Base-by-base conservation (phyloP, 179 eudicot genomes). In the Amaranthus tricolor region DNA sequence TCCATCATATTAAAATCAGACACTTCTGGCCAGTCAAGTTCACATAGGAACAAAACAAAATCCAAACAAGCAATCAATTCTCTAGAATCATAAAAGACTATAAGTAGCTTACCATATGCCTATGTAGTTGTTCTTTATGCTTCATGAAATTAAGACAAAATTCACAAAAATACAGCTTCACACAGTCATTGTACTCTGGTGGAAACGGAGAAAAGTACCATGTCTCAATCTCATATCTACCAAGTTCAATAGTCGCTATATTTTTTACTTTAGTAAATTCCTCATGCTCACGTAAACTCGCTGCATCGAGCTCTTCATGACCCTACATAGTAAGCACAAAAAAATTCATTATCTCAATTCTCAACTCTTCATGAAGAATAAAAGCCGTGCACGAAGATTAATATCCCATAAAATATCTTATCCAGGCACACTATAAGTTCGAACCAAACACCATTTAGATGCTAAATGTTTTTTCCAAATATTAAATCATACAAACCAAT, bases 201-300 rank as follows among this genome's bases (percentile, higher is more conserved):
- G 97, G 98, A 75, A 94, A 94, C 45, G 98, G 98, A 72, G 98
- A 94, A 85, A 94, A 94, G 84, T 94, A 94, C 98, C 98, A 94
- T 21, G 98, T 94, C 96, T 92, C 98, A 77, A 94, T 94, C 86
- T 94, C 98, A 76, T 92, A 94, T 85, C 88, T 89, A 45, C 98
- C 98, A 70, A 94, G 97, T 80, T 92, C 94, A 83, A 94, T 87
- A 13, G 92, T 94, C 53, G 92, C 97, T 82, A 92, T 92, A 79
- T 94, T 94, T 82, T 94, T 94, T n/a, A 94, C 98, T 88, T 94
- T 94, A 1, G 98, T 94, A 78, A 92, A 92, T 74, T 94, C 97
- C 83, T 94, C 98, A 79, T 94, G 98, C 85, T 94, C 98, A 54
- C 97, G 98, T 84, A 94, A 86, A 85, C 98, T 94, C 64, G 97